A percentile compares a stretch with the other conserved stretches of the same genome.
Conservation (phyloP, 768 basidiomycete species). For the Suillus placidus region DNA sequence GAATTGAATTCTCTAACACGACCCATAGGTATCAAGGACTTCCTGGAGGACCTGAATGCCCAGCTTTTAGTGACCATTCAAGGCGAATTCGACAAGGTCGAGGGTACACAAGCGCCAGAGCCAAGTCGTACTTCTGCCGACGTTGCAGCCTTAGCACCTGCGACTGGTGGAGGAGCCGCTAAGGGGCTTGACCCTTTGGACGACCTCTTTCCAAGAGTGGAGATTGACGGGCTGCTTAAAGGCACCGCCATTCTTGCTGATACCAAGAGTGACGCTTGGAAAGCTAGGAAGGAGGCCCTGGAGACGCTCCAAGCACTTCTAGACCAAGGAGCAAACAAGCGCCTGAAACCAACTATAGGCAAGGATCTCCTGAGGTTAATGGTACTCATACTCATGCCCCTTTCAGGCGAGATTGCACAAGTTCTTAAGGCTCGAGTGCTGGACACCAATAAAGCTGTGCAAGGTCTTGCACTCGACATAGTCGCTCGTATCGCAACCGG, state of each 20-base stretch:
- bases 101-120: slow-evolving; percentile 73
- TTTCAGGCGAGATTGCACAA: slow-evolving; percentile 83
- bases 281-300: slow-evolving; percentile 92
- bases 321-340: slow-evolving; percentile 90
- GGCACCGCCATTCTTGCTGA: slow-evolving; percentile 82
- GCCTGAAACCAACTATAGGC: slow-evolving; percentile 91
- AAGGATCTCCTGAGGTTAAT: slow-evolving; percentile 16
- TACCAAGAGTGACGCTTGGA: slow-evolving; percentile 94
- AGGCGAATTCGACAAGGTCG: slow-evolving; percentile 90
- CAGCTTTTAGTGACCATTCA: slow-evolving; percentile 90
- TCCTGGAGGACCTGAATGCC: slow-evolving; percentile 92
- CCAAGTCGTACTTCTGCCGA: slow-evolving; percentile 81
- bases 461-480: slow-evolving; percentile 86
- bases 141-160: slow-evolving; percentile 52
- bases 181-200: slow-evolving; percentile 74
- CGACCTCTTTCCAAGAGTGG: slow-evolving; percentile 93
- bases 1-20: slow-evolving; percentile 6
- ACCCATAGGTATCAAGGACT: slow-evolving; percentile 79
- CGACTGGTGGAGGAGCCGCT: slow-evolving; percentile 44
- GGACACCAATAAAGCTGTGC: slow-evolving; percentile 95
- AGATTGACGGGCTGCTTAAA: slow-evolving; percentile 83
- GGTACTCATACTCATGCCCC: background rate
- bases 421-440: slow-evolving; percentile 85
- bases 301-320: slow-evolving; percentile 81
- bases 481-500: slow-evolving; percentile 87